phyloP scores from a whole-genome alignment of 805 yeast species.

The Sugiyamaella marilandica region DNA sequence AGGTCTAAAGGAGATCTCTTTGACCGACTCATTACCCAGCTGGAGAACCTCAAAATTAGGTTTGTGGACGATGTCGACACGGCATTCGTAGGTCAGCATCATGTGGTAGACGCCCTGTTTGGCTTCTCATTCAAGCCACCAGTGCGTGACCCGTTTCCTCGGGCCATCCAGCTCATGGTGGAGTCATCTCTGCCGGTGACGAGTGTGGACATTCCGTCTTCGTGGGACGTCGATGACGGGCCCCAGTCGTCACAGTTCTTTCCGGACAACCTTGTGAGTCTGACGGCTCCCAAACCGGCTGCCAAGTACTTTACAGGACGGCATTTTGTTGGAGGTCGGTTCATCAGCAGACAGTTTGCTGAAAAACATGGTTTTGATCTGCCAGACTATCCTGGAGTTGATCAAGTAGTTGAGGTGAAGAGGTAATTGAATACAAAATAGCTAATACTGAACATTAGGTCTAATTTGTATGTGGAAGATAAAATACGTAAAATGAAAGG shows the following conservation, averaged over 20 bases:
- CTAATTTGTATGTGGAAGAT: neutral
- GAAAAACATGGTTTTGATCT: conserved; percentile 64
- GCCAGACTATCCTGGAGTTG: conserved; percentile 53
- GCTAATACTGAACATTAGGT: neutral
- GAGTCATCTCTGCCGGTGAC: conserved; percentile 50
- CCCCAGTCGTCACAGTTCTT: conserved; percentile 49
- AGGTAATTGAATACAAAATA: neutral
- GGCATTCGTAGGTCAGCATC: conserved; percentile 37
- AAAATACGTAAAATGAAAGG: neutral
- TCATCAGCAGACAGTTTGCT: conserved; percentile 64
- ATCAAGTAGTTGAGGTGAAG: conserved; percentile 44
- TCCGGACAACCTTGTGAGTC: conserved; percentile 68
- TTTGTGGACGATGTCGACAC: conserved; percentile 42
- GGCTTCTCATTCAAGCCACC: conserved; percentile 95
- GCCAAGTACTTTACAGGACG: conserved; percentile 47
- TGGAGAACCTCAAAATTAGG: conserved; percentile 57
- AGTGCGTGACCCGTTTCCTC: conserved; percentile 68
- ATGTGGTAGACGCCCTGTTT: conserved; percentile 76
- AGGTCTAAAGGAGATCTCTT: conserved; percentile 55
- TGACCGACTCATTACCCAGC: conserved; percentile 57
- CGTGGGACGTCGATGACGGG: conserved; percentile 95
- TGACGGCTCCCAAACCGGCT: conserved; percentile 94
- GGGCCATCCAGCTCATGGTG: conserved; percentile 41
- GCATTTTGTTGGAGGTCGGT: conserved; percentile 80
- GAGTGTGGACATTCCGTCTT: conserved; percentile 89